Percentiles rank a stretch among this genome's conserved stretches.
Conservation (phyloP, 169 alveolate genomes). For the Plasmodium sp. region DNA sequence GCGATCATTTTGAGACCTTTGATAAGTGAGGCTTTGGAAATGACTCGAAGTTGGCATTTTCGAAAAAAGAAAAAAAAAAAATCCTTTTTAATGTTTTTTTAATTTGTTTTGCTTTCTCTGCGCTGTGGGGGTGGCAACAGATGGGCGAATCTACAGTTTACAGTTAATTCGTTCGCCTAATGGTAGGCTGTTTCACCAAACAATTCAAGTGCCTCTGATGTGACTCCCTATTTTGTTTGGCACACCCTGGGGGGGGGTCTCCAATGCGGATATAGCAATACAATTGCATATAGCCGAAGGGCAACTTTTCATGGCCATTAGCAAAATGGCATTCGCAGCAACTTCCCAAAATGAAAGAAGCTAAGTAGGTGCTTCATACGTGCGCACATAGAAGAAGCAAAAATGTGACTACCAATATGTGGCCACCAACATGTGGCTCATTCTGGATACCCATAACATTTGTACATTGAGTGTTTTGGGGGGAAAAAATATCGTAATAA, state of each 20-base stretch:
- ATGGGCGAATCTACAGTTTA: not conserved
- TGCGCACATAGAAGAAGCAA: not conserved
- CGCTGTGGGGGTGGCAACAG: not conserved
- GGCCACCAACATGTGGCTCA: not conserved
- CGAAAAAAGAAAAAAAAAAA: slow-evolving; percentile 5
- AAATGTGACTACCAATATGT: not conserved
- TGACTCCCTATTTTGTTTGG: not conserved
- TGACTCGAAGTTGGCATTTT: slow-evolving; percentile 10
- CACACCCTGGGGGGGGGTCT: not conserved
- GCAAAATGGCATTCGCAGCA: not conserved
- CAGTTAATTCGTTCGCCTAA: not conserved
- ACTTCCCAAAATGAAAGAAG: not conserved
- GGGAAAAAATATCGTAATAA: not conserved
- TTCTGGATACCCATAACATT: not conserved
- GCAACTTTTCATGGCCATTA: not conserved
- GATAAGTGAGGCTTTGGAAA: not conserved
- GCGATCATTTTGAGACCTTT: slow-evolving; percentile 22
- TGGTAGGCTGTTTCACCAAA: not conserved
- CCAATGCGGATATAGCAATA: not conserved
- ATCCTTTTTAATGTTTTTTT: not conserved
- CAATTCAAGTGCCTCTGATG: not conserved
- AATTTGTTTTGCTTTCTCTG: not conserved
- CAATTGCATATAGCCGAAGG: not conserved
- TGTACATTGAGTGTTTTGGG: not conserved
- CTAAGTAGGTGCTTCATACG: not conserved